Evolutionary conservation across 176 grass and related monocot genomes (phyloP).

Genomic region (Cenchrus americanus): DNA sequence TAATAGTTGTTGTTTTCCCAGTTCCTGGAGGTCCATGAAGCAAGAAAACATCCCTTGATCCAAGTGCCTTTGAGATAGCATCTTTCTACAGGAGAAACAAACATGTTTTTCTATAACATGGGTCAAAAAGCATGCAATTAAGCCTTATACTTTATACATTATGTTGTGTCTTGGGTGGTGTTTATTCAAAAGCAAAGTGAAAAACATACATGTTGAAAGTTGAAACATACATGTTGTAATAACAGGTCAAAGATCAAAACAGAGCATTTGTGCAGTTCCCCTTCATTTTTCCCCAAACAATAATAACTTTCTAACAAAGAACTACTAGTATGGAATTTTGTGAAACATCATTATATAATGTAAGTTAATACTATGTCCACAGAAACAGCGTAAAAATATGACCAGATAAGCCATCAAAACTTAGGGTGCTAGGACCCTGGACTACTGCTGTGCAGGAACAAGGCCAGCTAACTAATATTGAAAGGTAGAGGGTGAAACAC

Average conservation of each 20-base stretch:
- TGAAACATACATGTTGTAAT: neutral
- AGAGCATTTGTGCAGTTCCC: constrained; percentile 5
- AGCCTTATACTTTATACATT: neutral
- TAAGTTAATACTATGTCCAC: neutral
- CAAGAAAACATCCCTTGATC: constrained; percentile 92
- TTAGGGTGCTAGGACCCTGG: neutral
- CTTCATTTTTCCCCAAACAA: neutral
- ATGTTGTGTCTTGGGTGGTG: neutral
- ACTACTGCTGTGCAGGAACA: neutral
- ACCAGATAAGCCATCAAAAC: constrained; percentile 1
- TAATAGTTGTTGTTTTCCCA: constrained; percentile 95
- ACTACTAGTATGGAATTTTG: neutral
- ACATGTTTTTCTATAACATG: constrained; percentile 9
- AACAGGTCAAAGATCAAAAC: neutral
- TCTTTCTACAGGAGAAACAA: constrained; percentile 68
- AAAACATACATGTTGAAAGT: constrained; percentile 2
- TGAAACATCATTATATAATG: neutral
- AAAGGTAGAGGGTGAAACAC: neutral
- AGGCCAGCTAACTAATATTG: neutral
- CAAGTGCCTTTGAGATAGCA: constrained; percentile 84
- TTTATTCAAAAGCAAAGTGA: constrained; percentile 1
- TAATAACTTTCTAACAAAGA: constrained; percentile 13
- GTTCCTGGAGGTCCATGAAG: constrained; percentile 99
- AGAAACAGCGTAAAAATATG: neutral
- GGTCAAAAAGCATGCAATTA: neutral